A percentile compares a stretch with the other conserved stretches of the same genome.
phyloP scores from a whole-genome alignment of 495 filamentous ascomycete genomes.

The Xylaria acuta region DNA sequence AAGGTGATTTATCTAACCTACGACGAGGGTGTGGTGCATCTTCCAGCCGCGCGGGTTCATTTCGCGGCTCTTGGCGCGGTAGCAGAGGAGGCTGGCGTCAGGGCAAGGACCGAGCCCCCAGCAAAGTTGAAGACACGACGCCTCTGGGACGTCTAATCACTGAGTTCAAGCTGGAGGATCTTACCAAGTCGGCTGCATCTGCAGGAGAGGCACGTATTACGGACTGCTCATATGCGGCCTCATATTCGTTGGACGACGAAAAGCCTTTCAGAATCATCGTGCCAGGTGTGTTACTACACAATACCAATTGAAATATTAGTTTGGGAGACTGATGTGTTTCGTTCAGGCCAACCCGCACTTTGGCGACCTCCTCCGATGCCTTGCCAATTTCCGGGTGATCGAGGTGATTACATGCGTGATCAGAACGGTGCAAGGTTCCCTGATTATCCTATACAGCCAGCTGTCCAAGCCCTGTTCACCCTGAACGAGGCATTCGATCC shows the following conservation, averaged over 20 bases:
- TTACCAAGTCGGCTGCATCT: not conserved
- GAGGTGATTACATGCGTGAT: conserved; percentile 64
- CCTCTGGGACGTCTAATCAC: conserved; percentile 30
- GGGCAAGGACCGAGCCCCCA: not conserved
- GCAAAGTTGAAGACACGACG: not conserved
- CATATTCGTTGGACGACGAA: conserved; percentile 61
- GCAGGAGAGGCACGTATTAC: conserved; percentile 34
- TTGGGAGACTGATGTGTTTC: conserved; percentile 9
- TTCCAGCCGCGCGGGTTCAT: conserved; percentile 6
- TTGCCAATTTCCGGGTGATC: conserved; percentile 54
- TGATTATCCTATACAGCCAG: conserved; percentile 63
- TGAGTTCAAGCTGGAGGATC: conserved; percentile 19
- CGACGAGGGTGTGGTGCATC: not conserved
- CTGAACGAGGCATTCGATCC: conserved; percentile 35
- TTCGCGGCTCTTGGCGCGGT: conserved; percentile 10
- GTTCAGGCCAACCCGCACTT: conserved; percentile 59
- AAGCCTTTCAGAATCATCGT: conserved; percentile 52
- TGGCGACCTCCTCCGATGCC: conserved; percentile 60
- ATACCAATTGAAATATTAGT: conserved; percentile 2
- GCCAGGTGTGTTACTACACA: conserved; percentile 51
- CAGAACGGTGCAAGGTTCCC: conserved; percentile 65
- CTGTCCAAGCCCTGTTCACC: conserved; percentile 51
- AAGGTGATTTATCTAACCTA: conserved; percentile 1
- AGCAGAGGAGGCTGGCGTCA: not conserved
- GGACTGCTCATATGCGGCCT: conserved; percentile 51